Evolutionary conservation across 1,284 basidiomycete genomes (phyloP), one percentile per base, ranked within the genome.

Genomic region (Trichosporon faecale): DNA sequence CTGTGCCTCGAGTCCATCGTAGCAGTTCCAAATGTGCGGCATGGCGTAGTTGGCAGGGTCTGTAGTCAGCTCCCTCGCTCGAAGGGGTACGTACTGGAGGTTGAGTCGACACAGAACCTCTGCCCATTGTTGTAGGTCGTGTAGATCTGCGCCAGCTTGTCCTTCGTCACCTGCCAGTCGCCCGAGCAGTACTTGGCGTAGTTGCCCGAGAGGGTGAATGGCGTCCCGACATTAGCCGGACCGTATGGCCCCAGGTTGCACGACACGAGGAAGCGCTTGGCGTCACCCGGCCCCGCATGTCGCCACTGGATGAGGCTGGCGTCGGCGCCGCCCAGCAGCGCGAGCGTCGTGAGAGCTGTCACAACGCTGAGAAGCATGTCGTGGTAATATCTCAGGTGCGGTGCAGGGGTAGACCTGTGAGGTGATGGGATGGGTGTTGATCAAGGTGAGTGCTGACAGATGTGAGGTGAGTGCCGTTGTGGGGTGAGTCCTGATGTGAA

Each of bases 21-120:
- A 57, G 63, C 67, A 68, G 16, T 55, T 4, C 67, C 67, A 68
- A 14, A 64, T n/a, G 23, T 68, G 63, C 2, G 67, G 63, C 35
- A 44, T 4, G 16, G 35, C 64, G 64, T 52, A 46, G 25, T 68
- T 66, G 9, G 1, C 49, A 11, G 65, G 65, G 49, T 37, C 65
- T 57, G 33, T 2, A 4, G 29, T 61, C n/a, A n/a, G n/a, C n/a
- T n/a, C n/a, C n/a, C n/a, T n/a, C n/a, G 5, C 49, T n/a, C 16
- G 11, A 6, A 7, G 5, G 12, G 21, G 8, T 21, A 61, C 57
- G 16, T 18, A 61, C 57, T 27, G 29, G 16, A 18, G 2, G 57
- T 61, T 2, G 57, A 29, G 57, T 61, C 57, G 5, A 61, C n/a
- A 18, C 57, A 61, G 12, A 61, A 33, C 57, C 33, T 61, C 27